Evolutionary conservation across 1,139 yeast species (phyloP), one percentile per base, ranked within the genome.

Genomic region (Pichia kudriavzevii): DNA sequence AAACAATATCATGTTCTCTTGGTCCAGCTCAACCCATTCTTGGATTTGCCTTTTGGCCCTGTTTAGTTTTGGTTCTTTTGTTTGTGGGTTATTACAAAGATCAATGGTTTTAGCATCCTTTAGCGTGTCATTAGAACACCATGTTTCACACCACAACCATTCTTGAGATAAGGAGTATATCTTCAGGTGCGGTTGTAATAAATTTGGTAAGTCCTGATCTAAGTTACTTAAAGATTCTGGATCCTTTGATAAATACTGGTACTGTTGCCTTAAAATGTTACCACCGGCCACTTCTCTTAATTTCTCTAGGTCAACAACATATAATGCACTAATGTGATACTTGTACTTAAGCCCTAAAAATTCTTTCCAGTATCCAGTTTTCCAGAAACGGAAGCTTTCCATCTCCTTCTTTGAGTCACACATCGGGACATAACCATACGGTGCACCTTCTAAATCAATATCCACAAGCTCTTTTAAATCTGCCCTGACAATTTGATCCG

Each of bases 121-220:
- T 39, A 79, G 58, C 20, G 72, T 63, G 32, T 69, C 79, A 45
- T 75, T 82, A n/a, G 76, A 65, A 53, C 95, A 83, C 95, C 95
- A 85, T 0, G 95, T 83, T 51, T 84, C 95, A 58, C 94, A 84
- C 95, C 95, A 85, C 26, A 83, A 61, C 93, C 94, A 85, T 31
- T 81, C 85, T 48, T 79, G 81, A 2, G 87, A 83, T 28, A 84
- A 63, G 16, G 93, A 79, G 50, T 64, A 70, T 18, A 85, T 85
- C 30, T 79, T 81, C 15, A 85, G 57, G 27, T 59, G 59, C 22
- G 66, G 52, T 56, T 91, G 98, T 48, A 88, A 50, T 52, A 84
- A 84, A 55, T 91, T 91, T 10, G 95, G 88, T 45, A 91, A 67
- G 55, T 91, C 97, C 55, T 88, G 97, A 53, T 87, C 98, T 45